Conservation (phyloP, 2,329 filamentous ascomycete species). For the Raffaelea ambrosiae region DNA sequence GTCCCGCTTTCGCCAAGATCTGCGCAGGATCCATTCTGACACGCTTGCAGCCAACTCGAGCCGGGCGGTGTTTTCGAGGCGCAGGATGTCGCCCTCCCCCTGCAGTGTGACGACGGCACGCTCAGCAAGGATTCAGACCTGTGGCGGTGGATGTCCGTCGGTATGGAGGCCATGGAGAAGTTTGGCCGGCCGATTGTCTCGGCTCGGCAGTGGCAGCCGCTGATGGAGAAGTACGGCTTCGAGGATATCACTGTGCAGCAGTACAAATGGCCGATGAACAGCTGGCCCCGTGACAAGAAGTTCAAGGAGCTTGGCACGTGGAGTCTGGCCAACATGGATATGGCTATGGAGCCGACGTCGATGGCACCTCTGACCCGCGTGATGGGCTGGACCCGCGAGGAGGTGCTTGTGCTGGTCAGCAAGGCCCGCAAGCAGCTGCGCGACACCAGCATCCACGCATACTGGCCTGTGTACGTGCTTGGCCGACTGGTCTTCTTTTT, state of each 20-base stretch:
- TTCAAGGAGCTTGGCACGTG: conserved; percentile 17
- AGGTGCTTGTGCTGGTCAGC: conserved; percentile 10
- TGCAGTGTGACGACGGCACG: conserved; percentile 6
- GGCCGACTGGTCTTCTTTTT: too few relatives aligned
- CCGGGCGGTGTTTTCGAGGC: conserved; percentile 8
- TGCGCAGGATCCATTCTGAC: neutral
- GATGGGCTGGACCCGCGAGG: conserved; percentile 16
- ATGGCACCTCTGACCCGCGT: conserved; percentile 17
- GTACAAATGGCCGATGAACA: conserved; percentile 15
- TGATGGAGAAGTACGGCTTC: conserved; percentile 16
- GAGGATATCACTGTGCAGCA: conserved; percentile 9
- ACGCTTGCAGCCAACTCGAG: conserved; percentile 3
- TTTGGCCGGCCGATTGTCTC: conserved; percentile 3
- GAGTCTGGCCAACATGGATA: conserved; percentile 14
- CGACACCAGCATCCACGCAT: conserved; percentile 14
- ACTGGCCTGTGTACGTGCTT: neutral
- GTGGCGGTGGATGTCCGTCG: neutral
- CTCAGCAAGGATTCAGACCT: conserved; percentile 2
- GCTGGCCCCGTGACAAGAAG: conserved; percentile 18
- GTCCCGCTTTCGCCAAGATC: neutral
- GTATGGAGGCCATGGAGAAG: conserved; percentile 2
- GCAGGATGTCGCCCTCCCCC: conserved; percentile 3
- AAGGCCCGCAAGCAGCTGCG: conserved; percentile 11
- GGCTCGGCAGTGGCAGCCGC: conserved; percentile 8
- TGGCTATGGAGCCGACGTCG: conserved; percentile 17